phyloP scores from a whole-genome alignment of 805 yeast genomes.

The Ogataea pini region DNA sequence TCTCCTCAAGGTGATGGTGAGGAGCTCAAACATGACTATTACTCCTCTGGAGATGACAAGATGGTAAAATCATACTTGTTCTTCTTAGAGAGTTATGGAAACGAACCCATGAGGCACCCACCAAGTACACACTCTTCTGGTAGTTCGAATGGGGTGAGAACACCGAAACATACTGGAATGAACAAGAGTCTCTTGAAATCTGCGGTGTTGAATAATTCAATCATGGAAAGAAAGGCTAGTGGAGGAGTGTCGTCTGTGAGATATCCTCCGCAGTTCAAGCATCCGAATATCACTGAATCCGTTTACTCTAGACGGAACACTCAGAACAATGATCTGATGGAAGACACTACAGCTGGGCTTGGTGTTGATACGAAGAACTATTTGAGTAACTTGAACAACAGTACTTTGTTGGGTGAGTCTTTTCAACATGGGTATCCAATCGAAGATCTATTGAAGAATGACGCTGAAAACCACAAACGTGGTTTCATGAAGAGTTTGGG shows the following conservation, averaged over 20 bases:
- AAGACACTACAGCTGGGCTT: conserved; percentile 33
- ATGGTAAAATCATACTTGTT: conserved; percentile 90
- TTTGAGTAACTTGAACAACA: conserved; percentile 30
- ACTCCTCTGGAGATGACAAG: conserved; percentile 68
- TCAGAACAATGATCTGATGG: conserved; percentile 23
- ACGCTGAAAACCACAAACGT: conserved; percentile 9
- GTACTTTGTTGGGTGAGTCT: conserved; percentile 45
- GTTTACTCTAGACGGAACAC: conserved; percentile 12
- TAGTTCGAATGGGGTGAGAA: conserved; percentile 3
- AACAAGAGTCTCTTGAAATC: conserved; percentile 25
- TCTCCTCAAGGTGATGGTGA: conserved; percentile 26
- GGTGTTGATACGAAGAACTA: conserved; percentile 26
- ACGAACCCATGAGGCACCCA: conserved; percentile 34
- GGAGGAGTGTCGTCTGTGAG: conserved; percentile 17
- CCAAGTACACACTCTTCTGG: conserved; percentile 2
- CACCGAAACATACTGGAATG: conserved; percentile 4
- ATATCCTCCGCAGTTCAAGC: conserved; percentile 24
- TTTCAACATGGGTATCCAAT: conserved; percentile 40
- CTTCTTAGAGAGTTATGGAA: conserved; percentile 81
- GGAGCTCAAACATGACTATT: conserved; percentile 40
- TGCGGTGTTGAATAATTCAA: conserved; percentile 26
- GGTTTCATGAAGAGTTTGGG: background rate
- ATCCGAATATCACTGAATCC: conserved; percentile 19
- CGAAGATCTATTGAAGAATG: conserved; percentile 24
- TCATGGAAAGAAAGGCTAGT: conserved; percentile 16